Evolutionary conservation across 2,329 filamentous ascomycete species (phyloP), one percentile per base, ranked within the genome.

Genomic region (Plectosphaerella cucumerina): DNA sequence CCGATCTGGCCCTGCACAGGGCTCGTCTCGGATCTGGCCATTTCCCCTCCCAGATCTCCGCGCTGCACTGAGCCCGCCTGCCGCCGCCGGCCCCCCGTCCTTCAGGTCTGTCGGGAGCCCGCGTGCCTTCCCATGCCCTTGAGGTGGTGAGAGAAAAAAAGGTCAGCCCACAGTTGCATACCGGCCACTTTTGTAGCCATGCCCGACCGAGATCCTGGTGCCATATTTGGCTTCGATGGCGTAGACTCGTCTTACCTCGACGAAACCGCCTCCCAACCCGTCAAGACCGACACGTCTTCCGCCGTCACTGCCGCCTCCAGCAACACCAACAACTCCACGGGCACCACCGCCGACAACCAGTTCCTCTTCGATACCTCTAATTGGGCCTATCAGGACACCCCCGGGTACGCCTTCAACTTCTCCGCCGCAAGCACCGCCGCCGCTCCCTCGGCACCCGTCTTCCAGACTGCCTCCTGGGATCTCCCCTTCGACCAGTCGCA

Each of bases 341-440:
- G 54, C 49, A 58, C 54, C 58, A 53, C 56, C 48, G 56, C 59
- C 55, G 56, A 57, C 58, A 65, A 65, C 70, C 63, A 62, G 53
- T 46, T 55, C 55, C 49, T 55, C 51, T 63, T 66, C 56, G 59
- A 67, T 59, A 60, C 71, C 49, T 62, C 74, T 55, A 69, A 64
- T 64, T 81, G 77, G 77, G 62, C 67, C 56, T 78, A 78, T 57
- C 71, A 72, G 53, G 70, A 72, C 60, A 71, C 71, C 12, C 71
- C 75, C 54, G 72, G 74, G 44, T 76, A 71, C 65, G 68, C 72
- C 23, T 70, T 70, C 56, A 68, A 65, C 50, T 60, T 64, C 52
- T 62, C 57, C 39, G 56, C 59, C 65, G 60, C 65, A 57, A 67
- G 59, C 62, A 65, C 58, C 61, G 66, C 63, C 53, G 57, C 67